phyloP scores from a whole-genome alignment of 257 asterid species.

The Craterostigma plantagineum region DNA sequence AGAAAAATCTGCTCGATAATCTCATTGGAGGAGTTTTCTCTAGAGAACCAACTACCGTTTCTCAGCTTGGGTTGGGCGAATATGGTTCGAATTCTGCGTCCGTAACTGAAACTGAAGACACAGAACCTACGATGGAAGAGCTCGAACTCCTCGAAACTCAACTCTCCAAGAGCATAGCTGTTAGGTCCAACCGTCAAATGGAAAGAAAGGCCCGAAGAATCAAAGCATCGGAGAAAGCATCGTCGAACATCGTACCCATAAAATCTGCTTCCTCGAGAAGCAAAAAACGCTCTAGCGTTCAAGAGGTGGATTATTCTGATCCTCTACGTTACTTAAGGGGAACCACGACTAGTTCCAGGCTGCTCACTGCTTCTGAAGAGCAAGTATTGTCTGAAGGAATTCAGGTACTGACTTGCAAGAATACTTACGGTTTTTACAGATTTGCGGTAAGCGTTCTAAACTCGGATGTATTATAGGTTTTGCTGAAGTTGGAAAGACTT shows the following conservation, averaged over 20 bases:
- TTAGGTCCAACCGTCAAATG: constrained; percentile 63
- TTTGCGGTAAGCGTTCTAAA: constrained; percentile 1
- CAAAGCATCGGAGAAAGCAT: constrained; percentile 61
- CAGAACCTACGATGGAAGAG: too few relatives aligned
- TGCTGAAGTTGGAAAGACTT: constrained; percentile 66
- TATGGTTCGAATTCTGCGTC: too few relatives aligned
- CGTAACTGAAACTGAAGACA: too few relatives aligned
- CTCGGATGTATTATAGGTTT: constrained; percentile 31
- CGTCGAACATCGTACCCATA: constrained; percentile 47
- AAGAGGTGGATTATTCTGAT: constrained; percentile 64
- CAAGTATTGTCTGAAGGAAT: constrained; percentile 64
- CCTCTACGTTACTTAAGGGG: constrained; percentile 79
- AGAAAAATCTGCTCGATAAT: constrained; percentile 4
- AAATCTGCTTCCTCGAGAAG: constrained; percentile 54
- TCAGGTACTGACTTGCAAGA: constrained; percentile 32
- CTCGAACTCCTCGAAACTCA: too few relatives aligned
- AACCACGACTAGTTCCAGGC: constrained; percentile 49
- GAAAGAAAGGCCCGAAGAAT: constrained; percentile 67
- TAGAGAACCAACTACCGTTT: too few relatives aligned
- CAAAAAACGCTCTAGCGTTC: constrained; percentile 49
- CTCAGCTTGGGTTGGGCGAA: too few relatives aligned
- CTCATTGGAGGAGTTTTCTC: too few relatives aligned
- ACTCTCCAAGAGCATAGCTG: constrained; percentile 21
- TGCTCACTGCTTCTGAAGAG: constrained; percentile 78
- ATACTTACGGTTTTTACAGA: too few relatives aligned